phyloP scores from a whole-genome alignment of 2,329 filamentous ascomycete genomes.

The Magnaporthiopsis rhizophila region DNA sequence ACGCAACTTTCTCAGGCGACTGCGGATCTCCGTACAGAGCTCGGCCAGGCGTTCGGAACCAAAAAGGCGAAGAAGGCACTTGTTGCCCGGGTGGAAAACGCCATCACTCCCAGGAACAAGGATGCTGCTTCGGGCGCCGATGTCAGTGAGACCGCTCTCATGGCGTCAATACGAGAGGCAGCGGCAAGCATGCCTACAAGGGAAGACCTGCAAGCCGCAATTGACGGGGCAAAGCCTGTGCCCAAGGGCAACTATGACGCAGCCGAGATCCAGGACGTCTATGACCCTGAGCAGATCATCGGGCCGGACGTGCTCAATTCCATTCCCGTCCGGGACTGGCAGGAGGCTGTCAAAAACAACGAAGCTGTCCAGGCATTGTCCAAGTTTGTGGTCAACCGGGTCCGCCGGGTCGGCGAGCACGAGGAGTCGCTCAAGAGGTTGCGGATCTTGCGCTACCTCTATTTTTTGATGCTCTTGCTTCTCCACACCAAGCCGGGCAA shows the following conservation, averaged over 20 bases:
- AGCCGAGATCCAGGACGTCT: conserved; percentile 62
- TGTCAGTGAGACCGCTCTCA: conserved; percentile 48
- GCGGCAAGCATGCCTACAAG: conserved; percentile 46
- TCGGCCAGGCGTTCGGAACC: conserved; percentile 74
- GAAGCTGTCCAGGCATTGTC: conserved; percentile 50
- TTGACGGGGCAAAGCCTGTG: conserved; percentile 64
- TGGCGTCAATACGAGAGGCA: conserved; percentile 54
- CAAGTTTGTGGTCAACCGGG: conserved; percentile 57
- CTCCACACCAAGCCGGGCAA: conserved; percentile 36
- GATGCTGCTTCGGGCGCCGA: conserved; percentile 37
- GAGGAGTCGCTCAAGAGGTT: conserved; percentile 45
- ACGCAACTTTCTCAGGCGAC: conserved; percentile 36
- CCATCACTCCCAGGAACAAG: conserved; percentile 44
- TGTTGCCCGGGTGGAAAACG: conserved; percentile 59
- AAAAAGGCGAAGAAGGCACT: conserved; percentile 80
- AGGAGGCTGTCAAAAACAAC: conserved; percentile 53
- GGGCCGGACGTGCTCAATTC: conserved; percentile 58
- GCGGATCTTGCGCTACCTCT: conserved; percentile 52
- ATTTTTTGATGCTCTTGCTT: conserved; percentile 48
- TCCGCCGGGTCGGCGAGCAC: conserved; percentile 45
- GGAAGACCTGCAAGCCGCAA: conserved; percentile 31
- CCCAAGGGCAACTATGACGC: conserved; percentile 63
- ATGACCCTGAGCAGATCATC: conserved; percentile 58
- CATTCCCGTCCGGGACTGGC: conserved; percentile 67
- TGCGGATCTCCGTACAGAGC: conserved; percentile 55